Base-by-base conservation (phyloP, 2,329 filamentous ascomycete species). In the Claviceps maximensis region DNA sequence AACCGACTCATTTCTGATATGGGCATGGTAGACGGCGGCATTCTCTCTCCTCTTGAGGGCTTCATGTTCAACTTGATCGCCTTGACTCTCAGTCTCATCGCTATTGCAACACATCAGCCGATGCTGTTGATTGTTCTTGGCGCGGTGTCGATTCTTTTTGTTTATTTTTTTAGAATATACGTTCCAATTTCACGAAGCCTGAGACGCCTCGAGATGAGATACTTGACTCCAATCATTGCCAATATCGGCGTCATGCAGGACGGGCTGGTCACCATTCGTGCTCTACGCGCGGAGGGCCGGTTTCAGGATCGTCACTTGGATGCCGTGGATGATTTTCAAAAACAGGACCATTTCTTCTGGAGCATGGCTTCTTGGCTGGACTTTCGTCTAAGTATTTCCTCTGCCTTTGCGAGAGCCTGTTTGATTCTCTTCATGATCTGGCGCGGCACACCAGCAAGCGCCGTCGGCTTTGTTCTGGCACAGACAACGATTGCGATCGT, bases 301-400 rank as follows among this genome's bases (percentile, higher is more conserved):
- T 95, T 95, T 62, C 88, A 94, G 62, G 78, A 83, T 56, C 79
- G 83, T 50, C 87, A 94, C 51, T 84, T 96, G 36, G 72, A 77
- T 2, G 89, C 89, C 0, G 89, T 89, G 0, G 89, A 95, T 62
- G 82, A 83, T 19, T 95, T 95, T 63, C 90, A 95, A 65, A 89
- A 89, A 64, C 93, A 95, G 78, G 90, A 96, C 61, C 90, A 96
- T 65, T 95, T 95, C 69, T 95, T 94, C 70, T 95, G 89, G 86
- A 87, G 83, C 54, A 75, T 94, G 45, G 88, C 94, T 58, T 81
- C 82, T 8, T 95, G 89, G 89, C 74, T 95, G 2, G 83, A 83
- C 64, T 89, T 86, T 61, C 82, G 89, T 13, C 91, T 93, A 53
- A 61, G 65, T 50, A 58, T 65, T 44, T 61, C 65, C 6, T 88